Percentiles rank a stretch among this genome's conserved stretches.
Conservation (phyloP, 2,329 filamentous ascomycete genomes). For the Phaeoacremonium minimum region DNA sequence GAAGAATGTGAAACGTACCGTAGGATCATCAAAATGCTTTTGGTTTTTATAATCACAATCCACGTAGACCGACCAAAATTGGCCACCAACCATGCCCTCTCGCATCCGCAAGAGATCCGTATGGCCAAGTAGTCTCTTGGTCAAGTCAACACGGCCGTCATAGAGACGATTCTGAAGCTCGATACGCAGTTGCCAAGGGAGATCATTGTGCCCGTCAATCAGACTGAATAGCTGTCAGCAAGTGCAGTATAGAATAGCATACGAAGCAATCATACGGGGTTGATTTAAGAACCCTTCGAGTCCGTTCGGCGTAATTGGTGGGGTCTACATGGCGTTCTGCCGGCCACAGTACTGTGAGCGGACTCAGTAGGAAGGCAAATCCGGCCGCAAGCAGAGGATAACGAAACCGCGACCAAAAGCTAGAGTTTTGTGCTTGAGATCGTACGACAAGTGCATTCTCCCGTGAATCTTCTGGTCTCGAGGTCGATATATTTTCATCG, state of each 20-base stretch:
- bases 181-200: conserved; percentile 16
- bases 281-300: conserved; percentile 11
- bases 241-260: no score
- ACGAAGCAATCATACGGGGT: conserved; percentile 9
- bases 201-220: conserved; percentile 18
- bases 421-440: conserved; percentile 4
- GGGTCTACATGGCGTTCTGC: conserved; percentile 12
- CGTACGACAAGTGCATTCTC: conserved; percentile 7
- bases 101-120: conserved; percentile 13
- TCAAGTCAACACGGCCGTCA: conserved; percentile 10
- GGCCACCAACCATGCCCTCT: conserved; percentile 12
- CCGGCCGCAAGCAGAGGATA: conserved; percentile 9
- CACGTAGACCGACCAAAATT: conserved; percentile 18
- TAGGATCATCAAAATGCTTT: conserved; percentile 12
- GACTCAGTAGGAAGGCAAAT: conserved; percentile 11
- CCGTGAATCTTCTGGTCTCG: no score
- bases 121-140: conserved; percentile 11
- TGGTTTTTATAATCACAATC: conserved; percentile 10
- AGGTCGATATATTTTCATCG: no score
- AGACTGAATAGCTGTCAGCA: no score
- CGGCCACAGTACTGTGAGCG: conserved; percentile 9
- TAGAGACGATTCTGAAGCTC: conserved; percentile 17
- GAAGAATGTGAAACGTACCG: conserved; percentile 3
- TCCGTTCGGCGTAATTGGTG: conserved; percentile 11
- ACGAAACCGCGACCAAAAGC: conserved; percentile 8